phyloP scores from a whole-genome alignment of 768 basidiomycete species.

The Tricholoma flavovirens region DNA sequence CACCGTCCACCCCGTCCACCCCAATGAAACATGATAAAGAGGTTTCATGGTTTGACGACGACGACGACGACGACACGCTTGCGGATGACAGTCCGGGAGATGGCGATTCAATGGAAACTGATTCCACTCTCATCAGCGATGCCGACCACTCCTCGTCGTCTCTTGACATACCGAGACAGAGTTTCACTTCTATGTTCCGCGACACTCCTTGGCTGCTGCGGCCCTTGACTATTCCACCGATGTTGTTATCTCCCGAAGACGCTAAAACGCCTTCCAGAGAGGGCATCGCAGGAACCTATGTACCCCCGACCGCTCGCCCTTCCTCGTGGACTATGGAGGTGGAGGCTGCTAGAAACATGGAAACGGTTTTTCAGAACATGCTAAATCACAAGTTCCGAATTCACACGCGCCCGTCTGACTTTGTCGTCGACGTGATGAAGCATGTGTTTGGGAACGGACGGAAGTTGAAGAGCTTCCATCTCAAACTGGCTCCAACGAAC shows the following conservation, averaged over 20 bases:
- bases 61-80: slow-evolving; percentile 18
- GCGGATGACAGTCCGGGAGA: slow-evolving; percentile 16
- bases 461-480: slow-evolving; percentile 42
- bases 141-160: slow-evolving; percentile 8
- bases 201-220: background rate
- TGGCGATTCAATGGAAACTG: slow-evolving; percentile 20
- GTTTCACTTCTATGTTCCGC: background rate
- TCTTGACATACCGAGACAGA: slow-evolving; percentile 11
- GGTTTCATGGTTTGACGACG: slow-evolving; percentile 18
- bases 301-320: slow-evolving; percentile 6
- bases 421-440: slow-evolving; percentile 40
- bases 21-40: slow-evolving; percentile 17
- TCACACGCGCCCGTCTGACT: slow-evolving; percentile 45
- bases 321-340: slow-evolving; percentile 37
- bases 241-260: background rate
- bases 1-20: slow-evolving; percentile 2
- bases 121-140: slow-evolving; percentile 18
- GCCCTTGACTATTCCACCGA: background rate
- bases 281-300: slow-evolving; percentile 3
- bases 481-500: slow-evolving; percentile 49
- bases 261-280: slow-evolving; percentile 5
- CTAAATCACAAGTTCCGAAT: slow-evolving; percentile 45
- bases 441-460: slow-evolving; percentile 47
- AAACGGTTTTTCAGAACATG: slow-evolving; percentile 57
- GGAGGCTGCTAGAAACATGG: slow-evolving; percentile 40